These are phyloP conservation scores for Echria macrotheca DNA, from an alignment of 495 filamentous ascomycete species.

Conservation along the genomic window DNA sequence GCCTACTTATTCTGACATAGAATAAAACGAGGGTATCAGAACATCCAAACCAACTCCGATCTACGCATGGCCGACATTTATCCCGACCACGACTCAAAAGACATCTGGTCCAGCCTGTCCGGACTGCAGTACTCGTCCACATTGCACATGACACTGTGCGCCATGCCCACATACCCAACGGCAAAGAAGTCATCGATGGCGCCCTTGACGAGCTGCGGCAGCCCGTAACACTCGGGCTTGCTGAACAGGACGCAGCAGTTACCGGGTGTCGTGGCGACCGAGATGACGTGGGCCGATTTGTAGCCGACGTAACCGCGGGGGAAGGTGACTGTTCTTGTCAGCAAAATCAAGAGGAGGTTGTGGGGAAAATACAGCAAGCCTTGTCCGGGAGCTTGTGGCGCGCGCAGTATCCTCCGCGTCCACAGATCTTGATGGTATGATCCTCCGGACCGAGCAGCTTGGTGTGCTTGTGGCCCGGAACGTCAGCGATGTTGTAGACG, in stretches of 20 bases:
- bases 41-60: too few species aligned
- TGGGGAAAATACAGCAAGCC: slow-evolving; percentile 6
- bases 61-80: too few species aligned
- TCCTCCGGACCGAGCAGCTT: slow-evolving; percentile 10
- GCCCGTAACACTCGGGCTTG: slow-evolving; percentile 13
- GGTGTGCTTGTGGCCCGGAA: neutral
- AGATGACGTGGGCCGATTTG: slow-evolving; percentile 11
- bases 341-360: neutral
- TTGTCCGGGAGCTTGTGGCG: slow-evolving; percentile 10
- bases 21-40: too few species aligned
- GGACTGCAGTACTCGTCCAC: slow-evolving; percentile 17
- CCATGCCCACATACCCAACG: slow-evolving; percentile 9
- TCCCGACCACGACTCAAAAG: too few species aligned
- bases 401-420: slow-evolving; percentile 13
- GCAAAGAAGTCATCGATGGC: slow-evolving; percentile 1
- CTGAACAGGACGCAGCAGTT: slow-evolving; percentile 20
- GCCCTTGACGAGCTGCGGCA: slow-evolving; percentile 19
- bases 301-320: slow-evolving; percentile 12
- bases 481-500: too few species aligned
- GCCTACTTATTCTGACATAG: too few species aligned
- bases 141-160: slow-evolving; percentile 17
- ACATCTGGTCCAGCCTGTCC: too few species aligned
- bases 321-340: slow-evolving; percentile 9
- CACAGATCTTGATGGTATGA: slow-evolving; percentile 12
- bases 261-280: slow-evolving; percentile 7